Conservation (phyloP, 1,139 yeast genomes). For the Yamadazyma taylorii region DNA sequence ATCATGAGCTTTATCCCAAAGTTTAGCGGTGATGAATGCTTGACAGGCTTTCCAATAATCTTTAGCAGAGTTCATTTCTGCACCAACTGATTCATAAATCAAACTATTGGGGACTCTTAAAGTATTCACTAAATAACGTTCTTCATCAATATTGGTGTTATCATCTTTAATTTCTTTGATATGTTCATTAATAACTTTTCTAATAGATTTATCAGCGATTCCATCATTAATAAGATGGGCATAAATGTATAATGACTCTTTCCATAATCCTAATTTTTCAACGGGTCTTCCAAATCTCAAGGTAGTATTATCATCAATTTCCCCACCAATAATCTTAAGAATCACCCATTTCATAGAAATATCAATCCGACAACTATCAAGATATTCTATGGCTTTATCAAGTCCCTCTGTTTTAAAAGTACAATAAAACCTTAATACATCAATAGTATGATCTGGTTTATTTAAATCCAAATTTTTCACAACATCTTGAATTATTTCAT, state of each 20-base stretch:
- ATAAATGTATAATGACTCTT: constrained; percentile 61
- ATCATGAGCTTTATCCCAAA: constrained; percentile 64
- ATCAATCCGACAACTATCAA: constrained; percentile 21
- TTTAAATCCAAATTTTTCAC: constrained; percentile 13
- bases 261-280: constrained; percentile 47
- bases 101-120: constrained; percentile 48
- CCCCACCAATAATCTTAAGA: constrained; percentile 38
- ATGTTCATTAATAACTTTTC: constrained; percentile 47
- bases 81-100: constrained; percentile 55
- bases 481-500: constrained; percentile 27
- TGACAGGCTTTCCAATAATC: constrained; percentile 61
- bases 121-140: constrained; percentile 31
- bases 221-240: constrained; percentile 51
- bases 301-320: constrained; percentile 41
- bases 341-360: constrained; percentile 56
- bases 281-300: constrained; percentile 55
- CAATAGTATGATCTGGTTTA: constrained; percentile 19
- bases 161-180: constrained; percentile 37
- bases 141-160: constrained; percentile 23
- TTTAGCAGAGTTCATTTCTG: constrained; percentile 33
- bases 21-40: constrained; percentile 61
- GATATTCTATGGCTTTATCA: constrained; percentile 8
- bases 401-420: constrained; percentile 5
- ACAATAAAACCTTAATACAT: constrained; percentile 24
- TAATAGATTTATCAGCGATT: constrained; percentile 38